Conservation (phyloP, 2,329 filamentous ascomycete species). For the Penicillium sp. region DNA sequence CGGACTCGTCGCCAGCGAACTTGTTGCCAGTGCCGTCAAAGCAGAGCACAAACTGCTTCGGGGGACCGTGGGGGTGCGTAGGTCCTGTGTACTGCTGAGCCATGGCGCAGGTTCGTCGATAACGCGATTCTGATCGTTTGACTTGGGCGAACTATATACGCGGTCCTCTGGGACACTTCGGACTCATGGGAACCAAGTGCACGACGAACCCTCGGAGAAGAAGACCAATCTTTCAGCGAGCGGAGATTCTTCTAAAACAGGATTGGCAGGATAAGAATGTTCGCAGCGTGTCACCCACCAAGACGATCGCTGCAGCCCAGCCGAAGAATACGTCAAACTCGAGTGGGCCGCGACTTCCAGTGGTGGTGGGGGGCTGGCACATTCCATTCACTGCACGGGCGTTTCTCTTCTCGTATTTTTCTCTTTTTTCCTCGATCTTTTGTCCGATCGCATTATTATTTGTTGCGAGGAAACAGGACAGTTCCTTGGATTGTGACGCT, state of each 20-base stretch:
- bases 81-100: slow-evolving; percentile 20
- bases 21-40: slow-evolving; percentile 51
- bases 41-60: slow-evolving; percentile 46
- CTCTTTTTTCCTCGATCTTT: neutral
- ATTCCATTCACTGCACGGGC: slow-evolving; percentile 9
- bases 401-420: neutral
- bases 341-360: slow-evolving; percentile 2
- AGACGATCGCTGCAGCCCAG: slow-evolving; percentile 22
- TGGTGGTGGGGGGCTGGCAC: slow-evolving; percentile 14
- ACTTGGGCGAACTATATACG: slow-evolving; percentile 13
- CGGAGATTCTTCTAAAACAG: slow-evolving; percentile 6
- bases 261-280: slow-evolving; percentile 15
- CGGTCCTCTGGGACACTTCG: neutral
- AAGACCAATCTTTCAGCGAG: neutral
- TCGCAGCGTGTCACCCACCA: slow-evolving; percentile 10
- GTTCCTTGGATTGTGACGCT: neutral
- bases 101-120: slow-evolving; percentile 9
- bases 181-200: slow-evolving; percentile 6
- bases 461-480: neutral
- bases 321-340: slow-evolving; percentile 24
- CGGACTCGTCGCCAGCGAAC: slow-evolving; percentile 46
- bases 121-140: neutral
- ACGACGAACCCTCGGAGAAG: neutral
- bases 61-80: slow-evolving; percentile 22
- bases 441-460: neutral